phyloP scores from a whole-genome alignment of 1,284 basidiomycete genomes.

The Lentinus polychrous region DNA sequence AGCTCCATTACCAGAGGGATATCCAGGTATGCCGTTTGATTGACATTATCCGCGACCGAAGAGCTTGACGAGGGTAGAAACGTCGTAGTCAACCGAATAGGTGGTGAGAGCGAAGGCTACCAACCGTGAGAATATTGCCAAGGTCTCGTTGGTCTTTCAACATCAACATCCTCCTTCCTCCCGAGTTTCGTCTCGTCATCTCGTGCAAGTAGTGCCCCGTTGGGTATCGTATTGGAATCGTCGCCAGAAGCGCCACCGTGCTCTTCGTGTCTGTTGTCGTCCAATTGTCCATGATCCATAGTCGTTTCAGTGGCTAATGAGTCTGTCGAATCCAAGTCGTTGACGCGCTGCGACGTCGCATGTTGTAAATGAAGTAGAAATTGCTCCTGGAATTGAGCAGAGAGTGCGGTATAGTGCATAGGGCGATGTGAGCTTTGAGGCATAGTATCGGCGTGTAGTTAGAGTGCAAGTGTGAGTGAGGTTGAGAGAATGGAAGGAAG shows the following conservation, averaged over 20 bases:
- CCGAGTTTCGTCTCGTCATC: neutral
- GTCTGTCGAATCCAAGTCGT: neutral
- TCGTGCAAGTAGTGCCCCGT: neutral
- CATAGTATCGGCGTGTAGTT: no score
- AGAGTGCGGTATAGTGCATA: neutral
- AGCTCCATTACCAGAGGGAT: slow-evolving; percentile 22
- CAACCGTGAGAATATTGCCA: neutral
- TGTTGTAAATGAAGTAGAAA: neutral
- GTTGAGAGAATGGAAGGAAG: no score
- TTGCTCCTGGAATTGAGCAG: neutral
- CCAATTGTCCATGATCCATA: neutral
- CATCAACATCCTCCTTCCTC: neutral
- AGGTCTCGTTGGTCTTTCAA: neutral
- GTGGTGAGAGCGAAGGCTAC: neutral
- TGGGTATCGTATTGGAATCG: neutral
- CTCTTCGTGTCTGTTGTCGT: neutral
- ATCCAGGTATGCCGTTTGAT: slow-evolving; percentile 19
- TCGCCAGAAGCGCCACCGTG: neutral
- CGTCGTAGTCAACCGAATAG: neutral
- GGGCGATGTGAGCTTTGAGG: neutral
- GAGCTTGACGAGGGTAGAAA: neutral
- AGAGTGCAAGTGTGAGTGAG: no score
- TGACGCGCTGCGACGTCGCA: neutral
- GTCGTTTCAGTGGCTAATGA: neutral
- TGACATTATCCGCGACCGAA: slow-evolving; percentile 17